phyloP scores from a whole-genome alignment of 352 stramenopile species.

The Pythium rishiriense region DNA sequence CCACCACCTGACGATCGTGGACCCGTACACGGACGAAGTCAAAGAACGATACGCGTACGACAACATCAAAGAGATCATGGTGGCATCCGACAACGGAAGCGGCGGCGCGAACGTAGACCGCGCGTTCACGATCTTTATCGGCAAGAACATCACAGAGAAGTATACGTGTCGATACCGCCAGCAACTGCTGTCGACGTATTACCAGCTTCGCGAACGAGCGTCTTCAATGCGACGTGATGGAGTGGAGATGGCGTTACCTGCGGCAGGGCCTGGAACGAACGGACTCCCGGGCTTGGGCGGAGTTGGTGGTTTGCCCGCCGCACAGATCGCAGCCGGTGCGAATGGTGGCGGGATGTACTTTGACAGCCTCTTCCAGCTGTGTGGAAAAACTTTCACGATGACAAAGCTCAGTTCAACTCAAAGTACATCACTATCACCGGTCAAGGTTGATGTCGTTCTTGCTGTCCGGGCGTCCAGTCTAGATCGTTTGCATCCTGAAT shows the following conservation, averaged over 20 bases:
- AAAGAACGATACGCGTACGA: conserved; percentile 87
- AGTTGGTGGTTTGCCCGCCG: conserved; percentile 10
- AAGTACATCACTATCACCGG: conserved; percentile 59
- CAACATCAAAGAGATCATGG: conserved; percentile 88
- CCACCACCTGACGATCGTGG: conserved; percentile 79
- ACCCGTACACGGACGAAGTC: conserved; percentile 84
- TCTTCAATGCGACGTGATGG: conserved; percentile 71
- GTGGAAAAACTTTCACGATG: conserved; percentile 84
- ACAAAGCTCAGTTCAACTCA: conserved; percentile 82
- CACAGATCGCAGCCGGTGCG: conserved; percentile 7
- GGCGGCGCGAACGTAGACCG: conserved; percentile 63
- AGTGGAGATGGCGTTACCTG: conserved; percentile 19
- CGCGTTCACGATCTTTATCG: conserved; percentile 82
- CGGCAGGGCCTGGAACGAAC: conserved; percentile 7
- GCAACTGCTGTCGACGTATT: conserved; percentile 85
- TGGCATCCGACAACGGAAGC: conserved; percentile 65
- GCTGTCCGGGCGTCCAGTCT: conserved; percentile 78
- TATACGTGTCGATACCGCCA: conserved; percentile 84
- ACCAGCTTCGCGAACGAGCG: conserved; percentile 76
- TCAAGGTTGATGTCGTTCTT: conserved; percentile 74
- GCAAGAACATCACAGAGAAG: conserved; percentile 86
- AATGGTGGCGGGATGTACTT: conserved; percentile 83
- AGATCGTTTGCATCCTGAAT: conserved; percentile 70
- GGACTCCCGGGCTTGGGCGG: conserved; percentile 10
- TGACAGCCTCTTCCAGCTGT: conserved; percentile 85